phyloP scores from a whole-genome alignment of 2,329 filamentous ascomycete genomes.

The Neurospora crassa region DNA sequence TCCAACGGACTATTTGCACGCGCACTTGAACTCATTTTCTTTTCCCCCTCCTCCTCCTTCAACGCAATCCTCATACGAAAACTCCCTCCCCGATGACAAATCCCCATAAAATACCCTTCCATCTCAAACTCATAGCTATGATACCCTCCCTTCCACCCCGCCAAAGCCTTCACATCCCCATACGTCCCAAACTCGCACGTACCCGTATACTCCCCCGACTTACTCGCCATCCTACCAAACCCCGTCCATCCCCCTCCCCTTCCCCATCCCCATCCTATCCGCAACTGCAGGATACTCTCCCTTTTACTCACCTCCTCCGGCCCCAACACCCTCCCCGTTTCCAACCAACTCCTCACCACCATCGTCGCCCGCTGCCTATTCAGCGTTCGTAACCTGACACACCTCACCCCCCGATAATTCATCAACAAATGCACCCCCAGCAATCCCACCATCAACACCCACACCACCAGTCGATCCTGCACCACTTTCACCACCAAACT shows the following conservation, averaged over 20 bases:
- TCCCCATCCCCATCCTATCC: conserved; percentile 23
- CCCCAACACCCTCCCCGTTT: conserved; percentile 40
- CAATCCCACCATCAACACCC: conserved; percentile 60
- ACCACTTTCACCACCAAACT: conserved; percentile 72
- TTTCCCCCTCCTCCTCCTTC: conserved; percentile 34
- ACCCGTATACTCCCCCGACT: conserved; percentile 25
- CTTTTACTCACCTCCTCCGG: conserved; percentile 56
- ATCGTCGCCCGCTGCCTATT: conserved; percentile 83
- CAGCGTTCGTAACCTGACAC: conserved; percentile 69
- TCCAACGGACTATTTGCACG: conserved; percentile 22
- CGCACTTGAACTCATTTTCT: conserved; percentile 17
- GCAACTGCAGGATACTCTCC: conserved; percentile 51
- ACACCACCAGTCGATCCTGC: conserved; percentile 61
- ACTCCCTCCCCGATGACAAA: conserved; percentile 32
- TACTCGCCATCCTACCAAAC: conserved; percentile 28
- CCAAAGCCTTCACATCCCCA: conserved; percentile 22
- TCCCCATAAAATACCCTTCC: conserved; percentile 54
- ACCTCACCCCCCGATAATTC: conserved; percentile 77
- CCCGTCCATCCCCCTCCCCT: conserved; percentile 23
- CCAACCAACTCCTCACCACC: conserved; percentile 53
- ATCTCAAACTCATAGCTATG: conserved; percentile 27
- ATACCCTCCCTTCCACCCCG: conserved; percentile 21
- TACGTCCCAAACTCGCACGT: conserved; percentile 30
- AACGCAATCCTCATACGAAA: conserved; percentile 46
- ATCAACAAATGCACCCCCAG: conserved; percentile 69